phyloP scores from a whole-genome alignment of 805 yeast genomes.

The Saccharomycopsis vini region DNA sequence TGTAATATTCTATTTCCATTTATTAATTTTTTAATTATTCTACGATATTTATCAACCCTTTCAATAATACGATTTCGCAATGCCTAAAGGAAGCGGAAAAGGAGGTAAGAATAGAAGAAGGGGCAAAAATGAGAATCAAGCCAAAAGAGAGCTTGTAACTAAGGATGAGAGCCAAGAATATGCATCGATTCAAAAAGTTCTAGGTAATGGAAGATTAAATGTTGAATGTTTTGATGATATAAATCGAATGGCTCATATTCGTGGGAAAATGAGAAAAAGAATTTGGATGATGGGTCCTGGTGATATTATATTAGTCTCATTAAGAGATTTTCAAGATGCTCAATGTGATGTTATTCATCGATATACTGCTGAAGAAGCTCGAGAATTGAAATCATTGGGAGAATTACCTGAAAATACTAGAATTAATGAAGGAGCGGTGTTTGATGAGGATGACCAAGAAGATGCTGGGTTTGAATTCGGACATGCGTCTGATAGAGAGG shows the following conservation, averaged over 20 bases:
- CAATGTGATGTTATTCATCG: constrained; percentile 97
- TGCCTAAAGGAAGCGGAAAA: constrained; percentile 71
- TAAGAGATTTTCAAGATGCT: constrained; percentile 97
- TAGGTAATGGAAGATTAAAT: constrained; percentile 96
- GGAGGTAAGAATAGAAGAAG: constrained; percentile 93
- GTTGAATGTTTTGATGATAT: constrained; percentile 91
- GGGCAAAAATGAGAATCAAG: constrained; percentile 91
- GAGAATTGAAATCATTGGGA: constrained; percentile 89
- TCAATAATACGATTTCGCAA: no score
- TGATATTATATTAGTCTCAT: constrained; percentile 89
- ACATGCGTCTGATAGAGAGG: constrained; percentile 76
- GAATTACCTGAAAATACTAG: constrained; percentile 92
- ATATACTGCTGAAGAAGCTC: constrained; percentile 95
- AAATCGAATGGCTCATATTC: constrained; percentile 92
- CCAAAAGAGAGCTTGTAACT: constrained; percentile 85
- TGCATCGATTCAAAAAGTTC: constrained; percentile 96
- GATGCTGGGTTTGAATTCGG: constrained; percentile 98
- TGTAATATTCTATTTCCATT: no score
- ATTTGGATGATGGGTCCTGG: constrained; percentile 99
- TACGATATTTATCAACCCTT: no score
- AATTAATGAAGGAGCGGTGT: constrained; percentile 95
- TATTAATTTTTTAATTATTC: no score
- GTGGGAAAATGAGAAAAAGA: constrained; percentile 98
- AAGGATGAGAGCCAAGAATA: constrained; percentile 98
- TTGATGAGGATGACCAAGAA: constrained; percentile 93